Conservation (phyloP, 805 yeast genomes). For the Candida pseudoglaebosa region DNA sequence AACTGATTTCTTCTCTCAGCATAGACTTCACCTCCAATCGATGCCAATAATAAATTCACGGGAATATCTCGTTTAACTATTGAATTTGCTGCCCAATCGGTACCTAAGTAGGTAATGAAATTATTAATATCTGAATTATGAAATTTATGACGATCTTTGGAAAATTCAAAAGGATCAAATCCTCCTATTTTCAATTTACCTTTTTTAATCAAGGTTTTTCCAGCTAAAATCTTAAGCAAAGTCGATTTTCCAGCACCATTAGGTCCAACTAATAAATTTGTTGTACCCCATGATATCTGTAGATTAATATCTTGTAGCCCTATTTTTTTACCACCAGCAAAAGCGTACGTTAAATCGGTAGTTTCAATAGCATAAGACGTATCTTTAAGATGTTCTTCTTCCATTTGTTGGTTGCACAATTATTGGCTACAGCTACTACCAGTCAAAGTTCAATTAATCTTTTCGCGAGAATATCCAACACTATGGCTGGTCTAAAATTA, state of each 20-base stretch:
- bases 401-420: background rate
- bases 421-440: too few species aligned
- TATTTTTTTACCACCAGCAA: slow-evolving; percentile 51
- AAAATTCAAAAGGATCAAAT: slow-evolving; percentile 71
- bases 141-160: slow-evolving; percentile 47
- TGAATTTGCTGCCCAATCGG: slow-evolving; percentile 95
- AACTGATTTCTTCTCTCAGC: slow-evolving; percentile 75
- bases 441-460: too few species aligned
- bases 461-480: too few species aligned
- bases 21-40: slow-evolving; percentile 68
- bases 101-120: slow-evolving; percentile 79
- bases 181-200: slow-evolving; percentile 78
- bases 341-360: slow-evolving; percentile 62
- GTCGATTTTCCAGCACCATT: slow-evolving; percentile 98
- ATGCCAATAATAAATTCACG: slow-evolving; percentile 69
- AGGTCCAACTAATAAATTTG: slow-evolving; percentile 83
- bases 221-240: slow-evolving; percentile 76
- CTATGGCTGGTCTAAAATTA: background rate
- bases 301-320: slow-evolving; percentile 67
- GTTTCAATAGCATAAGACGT: slow-evolving; percentile 54
- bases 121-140: slow-evolving; percentile 42
- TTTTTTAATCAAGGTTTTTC: slow-evolving; percentile 76
- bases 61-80: slow-evolving; percentile 89
- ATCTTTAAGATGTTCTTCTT: slow-evolving; percentile 7
- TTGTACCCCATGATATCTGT: slow-evolving; percentile 62